Base-by-base conservation (phyloP, 2,329 filamentous ascomycete genomes). In the Aurifilum marmelostoma region DNA sequence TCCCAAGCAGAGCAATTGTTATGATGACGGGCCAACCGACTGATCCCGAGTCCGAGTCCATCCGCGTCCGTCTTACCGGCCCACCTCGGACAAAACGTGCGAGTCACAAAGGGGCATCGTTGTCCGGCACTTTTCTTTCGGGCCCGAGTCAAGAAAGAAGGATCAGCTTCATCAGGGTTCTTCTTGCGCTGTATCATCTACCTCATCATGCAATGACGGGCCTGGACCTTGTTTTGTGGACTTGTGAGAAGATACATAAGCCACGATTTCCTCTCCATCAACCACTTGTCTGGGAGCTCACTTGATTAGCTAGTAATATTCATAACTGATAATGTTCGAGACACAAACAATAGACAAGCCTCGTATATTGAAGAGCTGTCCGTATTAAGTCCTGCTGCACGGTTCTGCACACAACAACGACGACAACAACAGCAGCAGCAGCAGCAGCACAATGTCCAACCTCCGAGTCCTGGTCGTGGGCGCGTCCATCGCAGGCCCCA, bases 401-500 rank as follows among this genome's bases (percentile, higher is more conserved):
- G 4, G 9, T 37, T 37, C 5, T 37, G 34, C 34, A 5, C 34
- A 37, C 34, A 37, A 37, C 34, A 37, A 37, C 9, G 9, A 37
- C 9, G 9, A 37, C 34, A 9, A 37, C 34, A 37, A 37, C n/a
- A n/a, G n/a, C n/a, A n/a, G n/a, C n/a, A n/a, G n/a, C n/a, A n/a
- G n/a, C 37, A 39, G 12, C 37, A 37, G 6, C 37, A 64, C 39
- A 65, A 75, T 75, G 74, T 70, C 74, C 47, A 65, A 66, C 12
- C 59, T 76, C 74, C 77, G 67, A 76, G 71, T 80, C 56, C 77
- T 80, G 66, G 77, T 81, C 67, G 74, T 74, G 24, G 74, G 74
- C 37, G 74, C 72, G 1, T 74, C 73, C 58, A 72, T 75, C 43
- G 74, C 73, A 29, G 74, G 74, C 11, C 74, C 74, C 2, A 70